These are phyloP conservation scores for Cyclocybe cylindracea DNA, from an alignment of 768 basidiomycete species.

Conservation along the genomic window DNA sequence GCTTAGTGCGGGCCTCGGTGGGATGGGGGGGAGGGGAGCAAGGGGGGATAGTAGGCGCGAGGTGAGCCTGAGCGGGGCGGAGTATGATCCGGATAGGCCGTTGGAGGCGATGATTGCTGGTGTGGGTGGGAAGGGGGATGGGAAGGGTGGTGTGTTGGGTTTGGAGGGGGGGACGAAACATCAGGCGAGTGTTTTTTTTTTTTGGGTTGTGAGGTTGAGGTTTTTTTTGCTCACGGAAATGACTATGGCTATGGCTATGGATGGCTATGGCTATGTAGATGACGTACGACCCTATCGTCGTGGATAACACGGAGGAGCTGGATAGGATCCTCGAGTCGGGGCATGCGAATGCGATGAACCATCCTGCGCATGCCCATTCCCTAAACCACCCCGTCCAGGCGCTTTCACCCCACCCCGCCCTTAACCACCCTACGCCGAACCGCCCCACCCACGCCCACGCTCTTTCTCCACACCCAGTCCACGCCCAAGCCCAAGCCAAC, in stretches of 20 bases:
- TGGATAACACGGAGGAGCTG: constrained; percentile 63
- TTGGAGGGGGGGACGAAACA: constrained; percentile 51
- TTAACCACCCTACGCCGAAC: constrained; percentile 25
- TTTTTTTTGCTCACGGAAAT: constrained; percentile 1
- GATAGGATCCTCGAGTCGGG: constrained; percentile 62
- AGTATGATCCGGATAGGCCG: constrained; percentile 85
- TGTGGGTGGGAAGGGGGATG: too few species aligned
- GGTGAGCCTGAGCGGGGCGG: constrained; percentile 67
- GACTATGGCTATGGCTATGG: constrained; percentile 22
- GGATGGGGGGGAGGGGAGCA: too few species aligned
- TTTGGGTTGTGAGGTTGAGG: too few species aligned
- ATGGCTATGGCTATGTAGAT: constrained; percentile 24
- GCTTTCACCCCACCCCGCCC: constrained; percentile 24
- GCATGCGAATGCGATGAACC: too few species aligned
- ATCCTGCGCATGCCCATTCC: too few species aligned
- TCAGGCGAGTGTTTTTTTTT: constrained; percentile 37
- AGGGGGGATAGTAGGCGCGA: constrained; percentile 52
- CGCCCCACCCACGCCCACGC: too few species aligned
- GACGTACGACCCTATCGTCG: constrained; percentile 56
- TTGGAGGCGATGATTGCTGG: constrained; percentile 71
- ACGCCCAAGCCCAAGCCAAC: too few species aligned
- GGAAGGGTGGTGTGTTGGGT: constrained; percentile 58
- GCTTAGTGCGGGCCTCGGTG: constrained; percentile 79
- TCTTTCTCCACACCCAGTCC: too few species aligned
- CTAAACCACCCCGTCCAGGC: too few species aligned